Base-by-base conservation (phyloP, 2,329 filamentous ascomycete genomes). In the Curvularia sp. region DNA sequence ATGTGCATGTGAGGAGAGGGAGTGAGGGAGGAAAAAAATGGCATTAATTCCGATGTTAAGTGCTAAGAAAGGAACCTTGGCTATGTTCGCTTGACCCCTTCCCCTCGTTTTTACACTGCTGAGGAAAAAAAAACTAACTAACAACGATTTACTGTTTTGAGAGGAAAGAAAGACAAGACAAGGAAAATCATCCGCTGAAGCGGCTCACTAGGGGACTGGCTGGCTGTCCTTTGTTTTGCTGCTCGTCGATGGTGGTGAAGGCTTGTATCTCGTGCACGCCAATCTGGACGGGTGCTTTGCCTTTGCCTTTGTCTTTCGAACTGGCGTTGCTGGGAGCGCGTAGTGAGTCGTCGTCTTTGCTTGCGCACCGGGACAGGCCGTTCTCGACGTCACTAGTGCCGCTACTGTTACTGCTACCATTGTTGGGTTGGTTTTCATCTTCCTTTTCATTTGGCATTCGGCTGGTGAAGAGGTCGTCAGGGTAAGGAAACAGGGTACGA, bases 401-500 rank as follows among this genome's bases (percentile, higher is more conserved):
- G 3, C 32, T 15, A 21, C 19, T 36, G 15, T 13, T 27, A 8
- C 36, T 41, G 18, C 19, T 36, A 12, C 9, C 19, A 8, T 28
- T 41, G 18, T 46, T 39, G 5, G 25, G n/a, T 15, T 19, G 9
- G 5, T 45, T 52, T 8, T 23, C 30, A 8, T 56, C 59, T 19
- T 43, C 36, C 32, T 49, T 43, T 18, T 18, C 52, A 30, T 64
- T 64, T 10, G 49, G 48, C 36, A 53, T 50, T 12, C 66, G 54
- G 2, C 59, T 43, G 5, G 57, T 57, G n/a, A 68, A 65, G 3
- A 68, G 36, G 19, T 66, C 57, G 5, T 57, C 59, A 0, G 70
- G 71, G 48, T 74, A 76, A 8, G 74, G 74, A 42, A 70, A 76
- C 21, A 76, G 56, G 1, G 74, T 77, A 42, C 66, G 66, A 5